Conservation (phyloP, 2,329 filamentous ascomycete genomes). For the Myriosclerotinia duriaeana region DNA sequence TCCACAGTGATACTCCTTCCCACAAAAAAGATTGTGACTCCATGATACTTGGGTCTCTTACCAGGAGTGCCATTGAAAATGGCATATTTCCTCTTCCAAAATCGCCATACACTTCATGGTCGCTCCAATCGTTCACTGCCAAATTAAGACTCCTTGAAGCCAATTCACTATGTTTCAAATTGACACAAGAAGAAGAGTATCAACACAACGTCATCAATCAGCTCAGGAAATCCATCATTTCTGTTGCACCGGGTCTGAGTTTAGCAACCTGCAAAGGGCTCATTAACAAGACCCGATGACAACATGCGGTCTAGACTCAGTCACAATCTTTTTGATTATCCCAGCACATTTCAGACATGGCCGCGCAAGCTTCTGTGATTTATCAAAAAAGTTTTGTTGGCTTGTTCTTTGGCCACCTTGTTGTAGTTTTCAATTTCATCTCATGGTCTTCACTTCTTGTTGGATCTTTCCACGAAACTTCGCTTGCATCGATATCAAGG, state of each 20-base stretch:
- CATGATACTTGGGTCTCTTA: slow-evolving; percentile 12
- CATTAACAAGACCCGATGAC: background rate
- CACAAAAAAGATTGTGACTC: slow-evolving; percentile 13
- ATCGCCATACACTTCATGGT: background rate
- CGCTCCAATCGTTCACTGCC: background rate
- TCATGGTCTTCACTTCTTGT: too few species aligned
- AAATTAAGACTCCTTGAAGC: background rate
- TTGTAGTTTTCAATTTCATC: too few species aligned
- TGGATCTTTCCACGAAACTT: too few species aligned
- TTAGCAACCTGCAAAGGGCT: background rate
- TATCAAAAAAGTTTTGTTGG: too few species aligned
- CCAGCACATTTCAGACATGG: too few species aligned
- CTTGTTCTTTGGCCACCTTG: too few species aligned
- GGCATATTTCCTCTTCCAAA: background rate
- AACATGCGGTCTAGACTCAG: background rate
- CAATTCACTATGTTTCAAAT: background rate
- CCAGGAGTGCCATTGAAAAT: background rate
- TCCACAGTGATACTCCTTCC: background rate
- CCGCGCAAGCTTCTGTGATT: too few species aligned
- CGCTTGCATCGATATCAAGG: too few species aligned
- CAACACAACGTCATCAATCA: background rate
- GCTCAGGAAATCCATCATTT: background rate
- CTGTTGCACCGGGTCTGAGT: background rate
- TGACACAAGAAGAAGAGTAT: accelerated
- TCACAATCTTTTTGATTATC: too few species aligned